Percentiles rank a stretch among this genome's conserved stretches.
Conservation (phyloP, 2,329 filamentous ascomycete genomes). For the Sporothrix pallida region DNA sequence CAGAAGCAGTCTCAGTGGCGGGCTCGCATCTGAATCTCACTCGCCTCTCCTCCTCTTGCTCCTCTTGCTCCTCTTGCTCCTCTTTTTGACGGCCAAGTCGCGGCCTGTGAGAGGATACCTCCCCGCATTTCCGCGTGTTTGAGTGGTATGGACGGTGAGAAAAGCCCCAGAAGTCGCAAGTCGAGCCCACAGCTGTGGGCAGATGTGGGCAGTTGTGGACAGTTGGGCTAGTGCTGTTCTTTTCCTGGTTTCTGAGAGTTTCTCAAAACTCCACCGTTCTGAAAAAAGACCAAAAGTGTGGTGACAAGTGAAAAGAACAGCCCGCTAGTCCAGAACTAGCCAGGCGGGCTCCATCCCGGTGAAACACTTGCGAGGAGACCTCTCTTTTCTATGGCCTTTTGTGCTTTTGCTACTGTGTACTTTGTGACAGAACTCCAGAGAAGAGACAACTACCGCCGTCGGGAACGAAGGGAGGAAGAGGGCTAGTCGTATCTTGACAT, state of each 20-base stretch:
- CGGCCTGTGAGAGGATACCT: constrained; percentile 10
- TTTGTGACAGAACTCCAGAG: not conserved
- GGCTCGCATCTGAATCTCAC: not conserved
- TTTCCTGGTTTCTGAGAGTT: constrained; percentile 1
- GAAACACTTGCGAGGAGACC: constrained; percentile 33
- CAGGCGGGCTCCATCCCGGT: constrained; percentile 31
- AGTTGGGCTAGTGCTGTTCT: not conserved
- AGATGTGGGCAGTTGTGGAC: not conserved
- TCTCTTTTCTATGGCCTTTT: not conserved
- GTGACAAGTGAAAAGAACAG: not conserved
- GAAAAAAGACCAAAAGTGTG: not conserved
- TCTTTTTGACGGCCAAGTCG: not conserved
- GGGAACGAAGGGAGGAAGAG: constrained; percentile 22
- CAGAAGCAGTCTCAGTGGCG: not conserved
- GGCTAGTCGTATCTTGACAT: not conserved
- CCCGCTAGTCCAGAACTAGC: constrained; percentile 24
- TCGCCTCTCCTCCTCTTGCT: constrained; percentile 7
- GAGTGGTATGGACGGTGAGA: not conserved
- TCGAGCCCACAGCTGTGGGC: not conserved
- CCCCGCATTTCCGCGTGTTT: constrained; percentile 33
- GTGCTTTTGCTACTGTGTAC: not conserved
- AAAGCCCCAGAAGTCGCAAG: not conserved
- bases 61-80: not conserved
- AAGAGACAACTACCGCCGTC: constrained; percentile 33
- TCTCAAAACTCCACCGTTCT: not conserved